phyloP scores from a whole-genome alignment of 2,329 filamentous ascomycete species.

The Botryotinia calthae region DNA sequence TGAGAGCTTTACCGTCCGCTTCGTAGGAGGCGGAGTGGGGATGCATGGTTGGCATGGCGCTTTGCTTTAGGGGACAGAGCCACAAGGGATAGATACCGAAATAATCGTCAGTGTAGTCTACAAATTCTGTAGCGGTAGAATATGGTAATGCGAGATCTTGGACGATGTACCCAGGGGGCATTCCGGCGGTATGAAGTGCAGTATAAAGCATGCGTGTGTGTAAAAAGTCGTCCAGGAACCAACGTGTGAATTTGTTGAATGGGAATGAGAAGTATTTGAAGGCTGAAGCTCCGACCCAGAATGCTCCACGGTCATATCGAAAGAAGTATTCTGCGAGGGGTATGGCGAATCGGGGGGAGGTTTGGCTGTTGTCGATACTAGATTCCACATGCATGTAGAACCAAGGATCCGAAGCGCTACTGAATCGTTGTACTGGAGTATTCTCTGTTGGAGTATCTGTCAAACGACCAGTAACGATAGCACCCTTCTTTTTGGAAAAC shows the following conservation, averaged over 20 bases:
- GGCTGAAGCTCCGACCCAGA: slow-evolving; percentile 61
- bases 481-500: slow-evolving; percentile 46
- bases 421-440: slow-evolving; percentile 45
- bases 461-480: slow-evolving; percentile 54
- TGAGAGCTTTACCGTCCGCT: slow-evolving; percentile 35
- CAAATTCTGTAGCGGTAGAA: slow-evolving; percentile 49
- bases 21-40: slow-evolving; percentile 32
- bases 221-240: slow-evolving; percentile 58
- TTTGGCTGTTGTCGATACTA: slow-evolving; percentile 21
- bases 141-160: slow-evolving; percentile 62
- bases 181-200: slow-evolving; percentile 57
- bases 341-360: slow-evolving; percentile 40
- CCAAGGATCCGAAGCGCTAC: slow-evolving; percentile 57
- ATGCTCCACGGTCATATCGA: slow-evolving; percentile 62
- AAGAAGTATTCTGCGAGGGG: slow-evolving; percentile 55
- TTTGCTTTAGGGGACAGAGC: slow-evolving; percentile 53
- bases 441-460: slow-evolving; percentile 40
- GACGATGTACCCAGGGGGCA: slow-evolving; percentile 56
- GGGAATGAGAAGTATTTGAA: slow-evolving; percentile 60
- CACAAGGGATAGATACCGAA: slow-evolving; percentile 55
- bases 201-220: slow-evolving; percentile 62
- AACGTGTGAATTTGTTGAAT: slow-evolving; percentile 58
- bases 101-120: slow-evolving; percentile 49
- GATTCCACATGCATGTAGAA: slow-evolving; percentile 61
- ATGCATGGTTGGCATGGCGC: slow-evolving; percentile 37